A percentile compares a stretch with the other conserved stretches of the same genome.
These are phyloP conservation scores for Condylostoma magnum DNA, from an alignment of 169 alveolate species.

Conservation along the genomic window DNA sequence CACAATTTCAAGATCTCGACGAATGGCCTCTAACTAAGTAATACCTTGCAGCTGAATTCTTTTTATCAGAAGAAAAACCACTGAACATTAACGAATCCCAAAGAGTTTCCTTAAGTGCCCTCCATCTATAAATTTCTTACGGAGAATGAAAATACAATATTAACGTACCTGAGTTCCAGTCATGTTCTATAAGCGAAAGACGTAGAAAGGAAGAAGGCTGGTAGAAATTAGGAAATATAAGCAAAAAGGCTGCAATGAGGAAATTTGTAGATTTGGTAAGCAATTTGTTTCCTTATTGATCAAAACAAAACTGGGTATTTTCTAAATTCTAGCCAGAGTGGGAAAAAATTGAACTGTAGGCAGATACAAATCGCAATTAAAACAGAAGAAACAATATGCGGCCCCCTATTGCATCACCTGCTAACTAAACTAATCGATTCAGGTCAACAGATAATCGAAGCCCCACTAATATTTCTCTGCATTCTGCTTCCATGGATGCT, in stretches of 20 bases:
- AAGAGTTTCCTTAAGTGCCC: background rate
- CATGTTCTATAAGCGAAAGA: background rate
- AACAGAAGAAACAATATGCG: no score
- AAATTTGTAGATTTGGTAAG: background rate
- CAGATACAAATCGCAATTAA: no score
- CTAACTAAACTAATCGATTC: no score
- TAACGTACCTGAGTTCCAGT: background rate
- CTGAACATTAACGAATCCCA: slow-evolving; percentile 9
- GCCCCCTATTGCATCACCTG: no score
- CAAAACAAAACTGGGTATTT: background rate
- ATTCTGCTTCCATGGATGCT: no score
- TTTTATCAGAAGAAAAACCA: slow-evolving; percentile 10
- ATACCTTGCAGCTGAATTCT: slow-evolving; percentile 21
- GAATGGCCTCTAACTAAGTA: slow-evolving; percentile 14
- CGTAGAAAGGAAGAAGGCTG: slow-evolving; percentile 14
- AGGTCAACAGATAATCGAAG: no score
- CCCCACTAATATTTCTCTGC: no score
- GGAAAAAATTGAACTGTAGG: no score
- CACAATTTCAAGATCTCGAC: background rate
- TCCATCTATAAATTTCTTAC: slow-evolving; percentile 4
- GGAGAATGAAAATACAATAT: background rate
- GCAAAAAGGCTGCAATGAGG: slow-evolving; percentile 13
- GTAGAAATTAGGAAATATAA: slow-evolving; percentile 10
- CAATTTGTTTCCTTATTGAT: slow-evolving; percentile 10
- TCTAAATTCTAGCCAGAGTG: background rate